phyloP scores from a whole-genome alignment of 768 basidiomycete genomes.

The Boletus sensibilis region DNA sequence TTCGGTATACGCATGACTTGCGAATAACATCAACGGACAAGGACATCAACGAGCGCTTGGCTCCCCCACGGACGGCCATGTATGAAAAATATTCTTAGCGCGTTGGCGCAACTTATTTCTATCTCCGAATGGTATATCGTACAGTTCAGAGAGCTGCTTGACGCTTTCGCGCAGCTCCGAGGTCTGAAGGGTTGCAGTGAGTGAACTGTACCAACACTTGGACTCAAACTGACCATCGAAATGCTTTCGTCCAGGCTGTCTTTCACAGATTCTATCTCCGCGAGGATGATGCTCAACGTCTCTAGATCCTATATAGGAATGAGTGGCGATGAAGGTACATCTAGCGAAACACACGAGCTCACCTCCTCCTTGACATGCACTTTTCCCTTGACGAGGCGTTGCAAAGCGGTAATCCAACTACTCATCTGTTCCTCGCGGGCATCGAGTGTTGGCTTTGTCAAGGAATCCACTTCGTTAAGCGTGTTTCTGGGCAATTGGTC shows the following conservation, averaged over 20 bases:
- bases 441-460: background rate
- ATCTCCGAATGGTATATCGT: slow-evolving; percentile 33
- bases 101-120: slow-evolving; percentile 26
- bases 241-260: slow-evolving; percentile 3
- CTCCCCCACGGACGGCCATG: slow-evolving; percentile 14
- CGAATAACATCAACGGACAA: background rate
- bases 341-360: background rate
- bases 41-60: background rate
- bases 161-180: slow-evolving; percentile 19
- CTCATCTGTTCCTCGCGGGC: slow-evolving; percentile 8
- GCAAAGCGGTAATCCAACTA: slow-evolving; percentile 22
- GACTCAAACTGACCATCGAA: slow-evolving; percentile 17
- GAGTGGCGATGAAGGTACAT: background rate
- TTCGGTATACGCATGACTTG: slow-evolving; percentile 6
- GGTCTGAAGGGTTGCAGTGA: slow-evolving; percentile 12
- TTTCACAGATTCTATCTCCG: slow-evolving; percentile 31
- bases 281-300: slow-evolving; percentile 26
- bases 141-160: slow-evolving; percentile 25
- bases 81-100: slow-evolving; percentile 14
- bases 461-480: background rate
- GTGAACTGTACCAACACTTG: background rate
- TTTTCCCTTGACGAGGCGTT: slow-evolving; percentile 33
- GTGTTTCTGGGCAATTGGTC: background rate
- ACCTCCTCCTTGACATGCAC: slow-evolving; percentile 25
- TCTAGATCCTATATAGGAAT: slow-evolving; percentile 24